phyloP scores from a whole-genome alignment of 2,329 filamentous ascomycete genomes.

The Sclerotinia borealis region DNA sequence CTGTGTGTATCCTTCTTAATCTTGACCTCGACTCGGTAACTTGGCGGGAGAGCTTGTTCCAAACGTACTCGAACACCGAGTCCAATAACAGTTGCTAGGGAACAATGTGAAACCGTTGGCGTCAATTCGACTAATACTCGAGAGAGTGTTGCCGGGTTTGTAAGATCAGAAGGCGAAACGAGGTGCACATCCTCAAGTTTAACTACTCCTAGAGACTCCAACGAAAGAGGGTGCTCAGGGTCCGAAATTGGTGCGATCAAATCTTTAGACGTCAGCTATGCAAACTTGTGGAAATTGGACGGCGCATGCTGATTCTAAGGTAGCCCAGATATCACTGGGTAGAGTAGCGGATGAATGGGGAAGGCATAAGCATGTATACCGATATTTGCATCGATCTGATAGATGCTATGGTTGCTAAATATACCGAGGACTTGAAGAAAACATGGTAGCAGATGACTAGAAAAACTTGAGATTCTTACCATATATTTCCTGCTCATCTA shows the following conservation, averaged over 20 bases:
- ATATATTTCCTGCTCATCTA: slow-evolving; percentile 96
- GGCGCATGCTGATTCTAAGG: background rate
- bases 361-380: background rate
- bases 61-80: slow-evolving; percentile 86
- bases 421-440: background rate
- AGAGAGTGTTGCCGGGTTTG: slow-evolving; percentile 51
- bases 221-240: slow-evolving; percentile 89
- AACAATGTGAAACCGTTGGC: slow-evolving; percentile 95
- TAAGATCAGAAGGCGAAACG: slow-evolving; percentile 52
- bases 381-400: background rate
- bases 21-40: slow-evolving; percentile 84
- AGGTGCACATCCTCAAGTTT: slow-evolving; percentile 93
- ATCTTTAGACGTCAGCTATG: slow-evolving; percentile 51
- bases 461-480: slow-evolving; percentile 44
- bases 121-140: slow-evolving; percentile 84
- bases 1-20: slow-evolving; percentile 96
- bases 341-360: background rate
- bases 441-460: background rate
- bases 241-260: slow-evolving; percentile 92
- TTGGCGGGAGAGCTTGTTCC: slow-evolving; percentile 83
- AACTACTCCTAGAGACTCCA: slow-evolving; percentile 89
- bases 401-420: background rate
- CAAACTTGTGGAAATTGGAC: background rate
- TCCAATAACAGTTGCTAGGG: slow-evolving; percentile 91
- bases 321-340: background rate